phyloP scores from a whole-genome alignment of 495 filamentous ascomycete species.

The Cercophora newfieldiana region DNA sequence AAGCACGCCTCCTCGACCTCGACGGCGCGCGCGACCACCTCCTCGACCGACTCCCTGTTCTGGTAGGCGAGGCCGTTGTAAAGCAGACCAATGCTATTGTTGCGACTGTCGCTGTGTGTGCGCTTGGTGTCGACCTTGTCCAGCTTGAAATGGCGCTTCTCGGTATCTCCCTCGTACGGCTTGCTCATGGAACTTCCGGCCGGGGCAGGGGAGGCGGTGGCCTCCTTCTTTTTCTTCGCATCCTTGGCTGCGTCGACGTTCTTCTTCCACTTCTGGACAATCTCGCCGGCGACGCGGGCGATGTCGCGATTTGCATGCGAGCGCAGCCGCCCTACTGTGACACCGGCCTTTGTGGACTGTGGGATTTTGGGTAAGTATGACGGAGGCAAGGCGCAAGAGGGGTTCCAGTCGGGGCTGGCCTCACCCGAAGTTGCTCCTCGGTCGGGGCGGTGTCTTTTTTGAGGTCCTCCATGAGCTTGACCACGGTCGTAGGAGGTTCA shows the following conservation, averaged over 20 bases:
- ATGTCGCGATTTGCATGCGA: conserved; percentile 74
- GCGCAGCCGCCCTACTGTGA: conserved; percentile 82
- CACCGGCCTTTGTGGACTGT: conserved; percentile 84
- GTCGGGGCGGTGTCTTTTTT: conserved; percentile 77
- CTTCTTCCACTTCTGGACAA: conserved; percentile 84
- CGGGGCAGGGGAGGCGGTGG: conserved; percentile 42
- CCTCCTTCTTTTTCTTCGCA: conserved; percentile 49
- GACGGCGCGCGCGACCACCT: conserved; percentile 65
- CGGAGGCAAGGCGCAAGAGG: conserved; percentile 15
- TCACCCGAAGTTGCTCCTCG: conserved; percentile 77
- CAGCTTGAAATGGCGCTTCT: conserved; percentile 74
- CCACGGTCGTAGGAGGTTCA: conserved; percentile 63
- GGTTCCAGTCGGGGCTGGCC: conserved; percentile 17
- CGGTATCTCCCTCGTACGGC: conserved; percentile 65
- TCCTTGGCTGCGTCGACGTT: conserved; percentile 72
- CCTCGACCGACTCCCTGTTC: conserved; percentile 53
- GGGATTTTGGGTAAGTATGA: conserved; percentile 15
- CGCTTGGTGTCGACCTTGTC: conserved; percentile 73
- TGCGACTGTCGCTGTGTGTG: conserved; percentile 69
- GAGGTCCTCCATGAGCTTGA: conserved; percentile 71
- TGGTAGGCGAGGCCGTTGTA: conserved; percentile 78
- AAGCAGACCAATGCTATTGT: conserved; percentile 84
- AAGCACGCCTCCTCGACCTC: conserved; percentile 75
- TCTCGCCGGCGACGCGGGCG: conserved; percentile 68
- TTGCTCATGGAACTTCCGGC: conserved; percentile 50